Evolutionary conservation across 2,329 filamentous ascomycete genomes (phyloP), one percentile per base, ranked within the genome.

Genomic region (Microdochium paspali): DNA sequence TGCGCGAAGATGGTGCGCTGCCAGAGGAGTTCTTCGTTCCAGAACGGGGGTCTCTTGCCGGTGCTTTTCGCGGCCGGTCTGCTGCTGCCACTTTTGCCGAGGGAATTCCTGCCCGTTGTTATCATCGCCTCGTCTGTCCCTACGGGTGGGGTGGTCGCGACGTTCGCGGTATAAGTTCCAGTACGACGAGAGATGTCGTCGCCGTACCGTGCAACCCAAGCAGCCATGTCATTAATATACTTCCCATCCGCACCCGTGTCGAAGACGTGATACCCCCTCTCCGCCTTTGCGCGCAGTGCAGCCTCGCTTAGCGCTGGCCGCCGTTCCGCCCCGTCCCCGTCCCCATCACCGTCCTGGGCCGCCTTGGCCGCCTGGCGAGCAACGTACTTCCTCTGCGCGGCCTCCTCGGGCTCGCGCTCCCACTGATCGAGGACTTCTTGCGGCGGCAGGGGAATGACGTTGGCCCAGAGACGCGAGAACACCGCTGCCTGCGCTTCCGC

Each of bases 401-500:
- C 60, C 47, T 71, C 59, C 66, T 85, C 82, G 43, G 84, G 75
- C 0, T 69, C 59, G 2, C 68, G 65, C 60, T 87, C 86, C 88
- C 87, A 94, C 2, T 58, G 58, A 47, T 72, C 64, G 84, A 96
- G 94, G 46, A 80, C 79, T 0, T 68, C 60, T 1, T 61, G 62
- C 0, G 77, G 59, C 1, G 90, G 90, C 9, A 95, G 68, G 0
- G 66, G 52, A 1, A 95, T 68, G 1, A 79, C 69, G 28, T 86
- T 85, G 1, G 87, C 79, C 77, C 87, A 95, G 0, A 90, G 76
- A 1, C 87, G 79, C 2, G 90, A 80, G 43, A 94, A 73, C 0
- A 87, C 77, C 0, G 90, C 85, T 1, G 82, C 81, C 64, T 96
- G 90, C 5, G 79, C 81, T 66, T 96, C 89, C 0, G 83, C 76